These are phyloP conservation scores for Penicillium thymicola DNA, from an alignment of 2,329 filamentous ascomycete genomes.

Conservation along the genomic window DNA sequence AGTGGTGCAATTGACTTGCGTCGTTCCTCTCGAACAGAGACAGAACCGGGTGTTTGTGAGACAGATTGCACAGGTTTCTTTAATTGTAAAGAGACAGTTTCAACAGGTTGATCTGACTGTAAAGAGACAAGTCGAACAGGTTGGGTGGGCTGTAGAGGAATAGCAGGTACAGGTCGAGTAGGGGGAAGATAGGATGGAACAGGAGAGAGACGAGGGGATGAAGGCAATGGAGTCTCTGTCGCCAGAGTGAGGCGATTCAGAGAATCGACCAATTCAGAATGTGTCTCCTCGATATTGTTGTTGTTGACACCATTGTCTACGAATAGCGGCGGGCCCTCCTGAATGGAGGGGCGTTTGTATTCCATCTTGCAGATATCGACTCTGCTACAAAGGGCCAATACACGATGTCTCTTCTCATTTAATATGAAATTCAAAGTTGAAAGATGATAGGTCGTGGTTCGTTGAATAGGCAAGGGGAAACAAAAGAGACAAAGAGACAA, in stretches of 20 bases:
- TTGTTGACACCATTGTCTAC: constrained; percentile 16
- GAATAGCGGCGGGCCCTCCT: constrained; percentile 22
- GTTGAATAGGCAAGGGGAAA: constrained; percentile 3
- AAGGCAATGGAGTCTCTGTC: constrained; percentile 23
- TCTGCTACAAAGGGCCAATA: constrained; percentile 2
- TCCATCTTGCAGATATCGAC: constrained; percentile 29
- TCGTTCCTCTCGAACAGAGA: constrained; percentile 38
- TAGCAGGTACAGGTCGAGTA: not conserved
- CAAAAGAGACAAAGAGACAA: constrained; percentile 1
- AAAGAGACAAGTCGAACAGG: not conserved
- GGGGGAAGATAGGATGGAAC: not conserved
- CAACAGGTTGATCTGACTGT: not conserved
- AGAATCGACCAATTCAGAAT: constrained; percentile 21
- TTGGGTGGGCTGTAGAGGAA: not conserved
- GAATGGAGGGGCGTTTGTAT: constrained; percentile 21
- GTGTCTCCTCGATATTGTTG: constrained; percentile 16
- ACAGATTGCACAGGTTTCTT: constrained; percentile 13
- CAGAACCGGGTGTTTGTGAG: constrained; percentile 22
- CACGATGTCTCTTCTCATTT: not conserved
- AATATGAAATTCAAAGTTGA: not conserved
- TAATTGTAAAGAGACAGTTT: not conserved
- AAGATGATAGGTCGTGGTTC: not conserved
- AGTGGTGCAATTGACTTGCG: constrained; percentile 35
- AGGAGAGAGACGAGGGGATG: constrained; percentile 23
- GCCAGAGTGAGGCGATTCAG: constrained; percentile 30